Base-by-base conservation (phyloP, 2,329 filamentous ascomycete species). In the Bipolaris sorokiniana region DNA sequence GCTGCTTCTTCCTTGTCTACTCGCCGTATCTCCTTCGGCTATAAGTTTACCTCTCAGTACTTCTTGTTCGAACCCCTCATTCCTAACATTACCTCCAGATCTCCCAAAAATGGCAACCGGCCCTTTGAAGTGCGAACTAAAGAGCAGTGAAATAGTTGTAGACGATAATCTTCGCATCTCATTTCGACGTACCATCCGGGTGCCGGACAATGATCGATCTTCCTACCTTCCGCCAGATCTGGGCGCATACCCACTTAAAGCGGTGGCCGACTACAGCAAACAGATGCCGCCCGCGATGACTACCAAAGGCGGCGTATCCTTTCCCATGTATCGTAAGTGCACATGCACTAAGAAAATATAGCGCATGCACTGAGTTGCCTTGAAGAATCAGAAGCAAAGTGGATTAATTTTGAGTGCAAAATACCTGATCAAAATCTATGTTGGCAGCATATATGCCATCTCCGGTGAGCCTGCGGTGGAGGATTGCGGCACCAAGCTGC, bases 261-360 rank as follows among this genome's bases (percentile, higher is more conserved):
- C 45, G 10, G 48, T 62, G 2, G 51, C 52, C 1, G 13, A 37
- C 5, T 77, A 77, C 51, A 58, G 66, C 6, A 47, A 61, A 1
- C 68, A 63, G 0, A 62, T 84, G 16, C 76, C 76, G 0, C 10
- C 57, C 0, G 50, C 66, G 4, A 76, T 82, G 64, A 64, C 58
- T 0, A 61, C 56, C 1, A 81, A 81, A 56, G 78, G 78, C 3
- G 81, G 81, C 1, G 46, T 81, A 0, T 80, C 83, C 61, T 68
- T 83, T 5, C 77, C 80, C 0, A 82, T 84, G 73, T 77, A 82
- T 20, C 77, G 73, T 88, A 87, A 51, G 59, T 59, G 11, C 7
- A 15, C 3, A 10, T 4, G 26, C 28, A 16, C 18, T 2, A 20
- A 9, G 9, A 23, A 20, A 5, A 10, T n/a, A 34, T 15, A 5